Evolutionary conservation across 2,329 filamentous ascomycete species (phyloP).

Genomic region (Fonsecaea erecta): DNA sequence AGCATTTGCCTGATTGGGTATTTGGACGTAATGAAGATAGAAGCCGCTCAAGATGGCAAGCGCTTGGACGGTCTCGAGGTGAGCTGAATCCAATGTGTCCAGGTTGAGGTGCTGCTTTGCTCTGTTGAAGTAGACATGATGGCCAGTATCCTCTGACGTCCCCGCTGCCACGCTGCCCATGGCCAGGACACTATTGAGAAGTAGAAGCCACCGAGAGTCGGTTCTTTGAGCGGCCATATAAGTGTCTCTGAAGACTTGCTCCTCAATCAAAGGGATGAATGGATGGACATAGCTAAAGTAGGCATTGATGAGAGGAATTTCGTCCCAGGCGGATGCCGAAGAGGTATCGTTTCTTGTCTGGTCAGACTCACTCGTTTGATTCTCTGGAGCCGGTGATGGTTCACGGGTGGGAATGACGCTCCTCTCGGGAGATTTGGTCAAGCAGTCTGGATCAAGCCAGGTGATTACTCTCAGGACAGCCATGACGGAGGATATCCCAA

Average conservation of each 20-base stretch:
- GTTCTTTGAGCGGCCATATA: constrained; percentile 66
- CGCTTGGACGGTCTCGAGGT: constrained; percentile 74
- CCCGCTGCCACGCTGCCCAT: constrained; percentile 73
- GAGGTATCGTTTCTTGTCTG: constrained; percentile 55
- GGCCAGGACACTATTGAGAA: constrained; percentile 77
- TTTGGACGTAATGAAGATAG: constrained; percentile 78
- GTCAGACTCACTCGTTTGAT: constrained; percentile 46
- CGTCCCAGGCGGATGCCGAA: constrained; percentile 64
- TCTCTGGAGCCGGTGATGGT: constrained; percentile 44
- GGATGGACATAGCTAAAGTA: constrained; percentile 76
- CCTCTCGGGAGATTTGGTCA: constrained; percentile 48
- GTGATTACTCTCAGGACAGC: constrained; percentile 73
- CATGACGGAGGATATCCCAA: constrained; percentile 76
- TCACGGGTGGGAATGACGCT: constrained; percentile 45
- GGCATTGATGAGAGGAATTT: constrained; percentile 71
- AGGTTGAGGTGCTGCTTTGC: constrained; percentile 70
- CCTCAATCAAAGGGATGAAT: constrained; percentile 74
- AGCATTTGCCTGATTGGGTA: constrained; percentile 76
- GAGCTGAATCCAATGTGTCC: constrained; percentile 70
- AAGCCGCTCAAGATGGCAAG: constrained; percentile 73
- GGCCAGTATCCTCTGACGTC: constrained; percentile 65
- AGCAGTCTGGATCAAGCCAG: constrained; percentile 58
- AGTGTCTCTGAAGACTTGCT: constrained; percentile 69
- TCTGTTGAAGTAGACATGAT: constrained; percentile 69
- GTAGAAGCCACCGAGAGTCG: constrained; percentile 71